Evolutionary conservation across 129 eudicot genomes (phyloP), one percentile per base, ranked within the genome.

Genomic region (Chrysanthemum lavandulifolium): DNA sequence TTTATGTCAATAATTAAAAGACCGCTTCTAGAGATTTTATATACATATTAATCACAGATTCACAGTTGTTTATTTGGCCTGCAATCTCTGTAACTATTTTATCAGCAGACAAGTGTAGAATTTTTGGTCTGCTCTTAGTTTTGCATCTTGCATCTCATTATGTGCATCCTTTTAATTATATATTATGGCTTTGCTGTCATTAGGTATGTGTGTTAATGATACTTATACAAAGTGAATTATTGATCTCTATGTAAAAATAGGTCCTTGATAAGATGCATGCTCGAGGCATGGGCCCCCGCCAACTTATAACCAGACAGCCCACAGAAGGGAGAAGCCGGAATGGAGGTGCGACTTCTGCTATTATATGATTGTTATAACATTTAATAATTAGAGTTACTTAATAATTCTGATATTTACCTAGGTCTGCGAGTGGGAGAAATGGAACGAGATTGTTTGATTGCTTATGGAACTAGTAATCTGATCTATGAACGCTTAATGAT

Each of bases 221-320:
- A 29, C 25, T 52, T 13, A 27, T 52, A 50, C n/a, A 23, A 51
- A 50, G 31, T 52, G 73, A 8, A 68, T 61, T 69, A 54, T 40
- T 13, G n/a, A 57, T 65, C 56, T 56, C 63, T 21, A 61, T 69
- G 47, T 36, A 15, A 63, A 51, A 58, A 50, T 55, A 94, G 98
- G 97, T 95, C 74, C 69, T 91, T 7, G 99, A 94, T 76, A 94
- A 94, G 81, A 94, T 90, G 96, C 99, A 94, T 83, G 99, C 98
- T 68, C 86, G 98, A 80, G 97, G 93, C 66, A 85, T 66, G 73
- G 98, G 98, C 55, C 98, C 98, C 5, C 88, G 90, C 56, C 89
- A 80, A 40, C 81, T 82, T 84, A 76, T 94, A 56, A 94, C 97
- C 10, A 81, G 98, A 81, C 98, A 94, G 33, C 98, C 98, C 50